Percentiles rank a stretch among this genome's conserved stretches.
These are phyloP conservation scores for Camptophora hylomeconis DNA, from an alignment of 2,329 filamentous ascomycete species.

Conservation along the genomic window DNA sequence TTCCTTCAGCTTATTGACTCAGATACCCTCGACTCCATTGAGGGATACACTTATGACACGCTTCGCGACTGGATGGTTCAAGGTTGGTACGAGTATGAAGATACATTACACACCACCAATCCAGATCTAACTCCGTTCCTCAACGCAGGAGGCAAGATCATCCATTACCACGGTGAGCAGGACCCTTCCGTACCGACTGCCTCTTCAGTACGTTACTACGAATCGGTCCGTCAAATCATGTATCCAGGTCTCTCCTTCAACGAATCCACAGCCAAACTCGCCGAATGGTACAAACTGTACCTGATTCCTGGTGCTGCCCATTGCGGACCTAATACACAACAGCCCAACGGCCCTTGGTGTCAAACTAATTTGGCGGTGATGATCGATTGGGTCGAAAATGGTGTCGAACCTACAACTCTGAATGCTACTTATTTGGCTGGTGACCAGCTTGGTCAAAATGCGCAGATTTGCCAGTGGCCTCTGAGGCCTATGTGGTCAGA, in stretches of 20 bases:
- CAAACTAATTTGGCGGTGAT: conserved; percentile 33
- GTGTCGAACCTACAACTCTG: conserved; percentile 30
- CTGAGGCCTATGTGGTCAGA: conserved; percentile 21
- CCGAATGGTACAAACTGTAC: conserved; percentile 43
- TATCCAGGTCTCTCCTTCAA: conserved; percentile 29
- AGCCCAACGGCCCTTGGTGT: conserved; percentile 31
- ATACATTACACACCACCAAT: conserved; percentile 40
- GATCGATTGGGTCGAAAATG: conserved; percentile 42
- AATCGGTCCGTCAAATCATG: conserved; percentile 40
- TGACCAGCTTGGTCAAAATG: conserved; percentile 20
- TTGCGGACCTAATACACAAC: conserved; percentile 34
- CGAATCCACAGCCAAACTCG: conserved; percentile 28
- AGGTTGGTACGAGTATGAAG: conserved; percentile 36
- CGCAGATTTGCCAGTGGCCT: conserved; percentile 25
- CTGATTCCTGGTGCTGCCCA: conserved; percentile 42
- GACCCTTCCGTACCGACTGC: conserved; percentile 40
- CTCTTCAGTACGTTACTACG: conserved; percentile 43
- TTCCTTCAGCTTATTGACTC: too few relatives aligned
- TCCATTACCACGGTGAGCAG: conserved; percentile 47
- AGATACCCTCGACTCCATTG: too few relatives aligned
- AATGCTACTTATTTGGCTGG: conserved; percentile 25
- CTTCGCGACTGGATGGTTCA: conserved; percentile 41
- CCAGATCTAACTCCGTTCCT: conserved; percentile 41
- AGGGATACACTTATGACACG: conserved; percentile 45
- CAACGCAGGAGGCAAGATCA: conserved; percentile 38